These are phyloP conservation scores for Plenodomus biglobosus DNA, from an alignment of 2,329 filamentous ascomycete species.

Conservation along the genomic window DNA sequence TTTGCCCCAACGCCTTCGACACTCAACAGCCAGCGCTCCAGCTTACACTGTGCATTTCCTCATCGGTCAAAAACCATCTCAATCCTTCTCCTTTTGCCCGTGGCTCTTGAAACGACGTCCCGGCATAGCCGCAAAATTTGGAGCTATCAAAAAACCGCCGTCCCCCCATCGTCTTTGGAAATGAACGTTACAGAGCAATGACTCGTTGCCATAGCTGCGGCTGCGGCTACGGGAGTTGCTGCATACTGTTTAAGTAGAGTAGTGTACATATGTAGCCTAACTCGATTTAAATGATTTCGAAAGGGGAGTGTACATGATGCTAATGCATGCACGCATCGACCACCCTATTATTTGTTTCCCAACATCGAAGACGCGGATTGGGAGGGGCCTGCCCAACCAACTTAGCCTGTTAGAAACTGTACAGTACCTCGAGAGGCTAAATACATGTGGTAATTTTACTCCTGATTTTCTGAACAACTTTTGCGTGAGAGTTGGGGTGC, in stretches of 20 bases:
- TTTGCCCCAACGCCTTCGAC: neutral
- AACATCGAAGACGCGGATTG: too few species aligned
- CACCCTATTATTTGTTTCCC: conserved; percentile 13
- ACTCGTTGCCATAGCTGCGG: conserved; percentile 20
- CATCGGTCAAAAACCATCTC: too few species aligned
- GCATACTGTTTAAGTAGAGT: conserved; percentile 19
- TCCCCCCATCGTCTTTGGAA: neutral
- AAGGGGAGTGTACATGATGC: conserved; percentile 32
- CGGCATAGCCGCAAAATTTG: neutral
- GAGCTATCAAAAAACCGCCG: neutral
- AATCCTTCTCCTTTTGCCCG: neutral
- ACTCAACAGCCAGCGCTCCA: neutral
- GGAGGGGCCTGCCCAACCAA: conserved; percentile 19
- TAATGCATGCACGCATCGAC: conserved; percentile 33
- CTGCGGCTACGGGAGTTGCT: conserved; percentile 11
- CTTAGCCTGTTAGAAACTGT: conserved; percentile 21
- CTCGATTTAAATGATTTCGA: too few species aligned
- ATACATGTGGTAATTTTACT: neutral
- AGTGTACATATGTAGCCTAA: conserved; percentile 10
- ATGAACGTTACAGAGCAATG: conserved; percentile 11
- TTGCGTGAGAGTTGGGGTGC: too few species aligned
- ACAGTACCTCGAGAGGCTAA: conserved; percentile 4
- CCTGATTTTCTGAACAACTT: too few species aligned
- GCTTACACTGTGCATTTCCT: neutral
- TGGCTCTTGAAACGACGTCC: conserved; percentile 1